Evolutionary conservation across 148 eudicot genomes (phyloP), one percentile per base, ranked within the genome.

Genomic region (Fagopyrum esculentum): DNA sequence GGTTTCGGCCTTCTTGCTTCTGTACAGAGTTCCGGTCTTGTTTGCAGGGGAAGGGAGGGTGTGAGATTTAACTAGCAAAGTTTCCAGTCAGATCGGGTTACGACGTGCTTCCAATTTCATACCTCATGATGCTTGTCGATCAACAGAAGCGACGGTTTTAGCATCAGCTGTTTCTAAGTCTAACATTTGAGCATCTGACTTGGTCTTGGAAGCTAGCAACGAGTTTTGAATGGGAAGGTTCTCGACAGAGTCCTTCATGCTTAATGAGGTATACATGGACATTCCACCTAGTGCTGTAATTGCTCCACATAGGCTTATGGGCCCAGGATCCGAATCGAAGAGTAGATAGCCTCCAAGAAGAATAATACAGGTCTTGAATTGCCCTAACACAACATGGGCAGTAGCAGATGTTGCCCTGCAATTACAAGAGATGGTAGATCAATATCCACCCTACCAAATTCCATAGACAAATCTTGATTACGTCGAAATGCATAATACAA

Each of bases 381-480:
- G 98, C 26, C 98, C 98, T 3, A 93, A 71, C 51, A 93, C 85
- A 5, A 93, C 98, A 50, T 93, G 98, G 7, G 97, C 81, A 1
- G 97, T 93, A 3, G 98, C 98, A 74, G 97, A 93, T 8, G 98
- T 93, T 26, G 98, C 98, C 54, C 98, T 93, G 86, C 84, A 71
- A 75, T 63, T 9, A 59, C 35, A 45, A 71, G 35, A 63, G 2
- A 19, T 1, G 55, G 16, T 22, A 22, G 26, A 22, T 22, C 26
- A 22, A 22, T 22, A 22, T 22, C 26, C 26, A 22, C 26, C 26
- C 26, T 22, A 22, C 26, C 26, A 22, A 22, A 22, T 22, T 22
- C 26, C 26, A 22, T 22, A 22, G 26, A 0, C 26, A 22, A 22
- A 22, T 22, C 26, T 22, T 22, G 26, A 22, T 22, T 22, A 22